phyloP scores from a whole-genome alignment of 2,329 filamentous ascomycete species.

The Blastomyces silverae region DNA sequence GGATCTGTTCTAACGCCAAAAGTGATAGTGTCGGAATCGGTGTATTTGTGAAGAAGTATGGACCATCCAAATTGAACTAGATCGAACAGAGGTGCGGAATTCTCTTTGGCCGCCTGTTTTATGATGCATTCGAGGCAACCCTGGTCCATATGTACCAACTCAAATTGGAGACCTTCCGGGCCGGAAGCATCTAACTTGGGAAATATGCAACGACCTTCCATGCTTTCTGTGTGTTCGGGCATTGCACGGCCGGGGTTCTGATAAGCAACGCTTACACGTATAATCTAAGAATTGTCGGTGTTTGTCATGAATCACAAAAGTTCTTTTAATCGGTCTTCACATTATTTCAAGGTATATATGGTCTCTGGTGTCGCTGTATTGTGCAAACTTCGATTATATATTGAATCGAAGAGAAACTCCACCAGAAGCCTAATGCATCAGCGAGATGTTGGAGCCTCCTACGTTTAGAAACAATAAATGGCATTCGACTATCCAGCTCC shows the following conservation, averaged over 20 bases:
- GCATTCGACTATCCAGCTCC: not conserved
- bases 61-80: constrained; percentile 30
- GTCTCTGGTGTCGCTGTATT: not conserved
- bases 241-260: not conserved
- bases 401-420: not conserved
- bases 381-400: not conserved
- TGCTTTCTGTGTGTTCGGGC: not conserved
- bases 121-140: not conserved
- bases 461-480: not conserved
- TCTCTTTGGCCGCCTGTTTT: not conserved
- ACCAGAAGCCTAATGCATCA: not conserved
- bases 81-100: not conserved
- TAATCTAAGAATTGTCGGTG: not conserved
- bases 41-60: constrained; percentile 30
- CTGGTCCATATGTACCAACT: not conserved
- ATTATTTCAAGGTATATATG: not conserved
- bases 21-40: constrained; percentile 32
- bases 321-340: not conserved
- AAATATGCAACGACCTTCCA: not conserved
- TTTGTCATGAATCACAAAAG: not conserved
- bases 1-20: constrained; percentile 29
- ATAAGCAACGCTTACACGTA: not conserved
- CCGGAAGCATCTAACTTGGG: not conserved
- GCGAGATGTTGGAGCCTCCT: not conserved
- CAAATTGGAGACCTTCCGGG: not conserved